Evolutionary conservation across 768 basidiomycete species (phyloP), one percentile per base, ranked within the genome.

Genomic region (Chiua virens): DNA sequence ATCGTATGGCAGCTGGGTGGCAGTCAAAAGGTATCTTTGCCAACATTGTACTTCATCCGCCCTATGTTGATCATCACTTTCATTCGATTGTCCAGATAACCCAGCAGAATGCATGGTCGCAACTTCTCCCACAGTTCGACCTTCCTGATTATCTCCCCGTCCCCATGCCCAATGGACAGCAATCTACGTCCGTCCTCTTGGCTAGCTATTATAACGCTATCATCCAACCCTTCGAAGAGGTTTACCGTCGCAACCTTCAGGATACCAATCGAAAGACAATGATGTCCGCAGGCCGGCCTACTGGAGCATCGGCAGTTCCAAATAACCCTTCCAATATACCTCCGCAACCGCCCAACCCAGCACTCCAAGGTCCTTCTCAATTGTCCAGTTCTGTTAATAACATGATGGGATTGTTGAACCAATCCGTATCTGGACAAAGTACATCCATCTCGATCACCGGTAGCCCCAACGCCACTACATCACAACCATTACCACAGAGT

Each of bases 151-250:
- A 77, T 64, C 69, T 78, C 59, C 73, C 78, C 44, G 61, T 67
- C 47, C 63, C 78, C 60, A 72, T 78, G 60, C 66, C 74, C 13
- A 76, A 72, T 53, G 79, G 80, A 32, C 72, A 73, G 22, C 73
- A 73, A 5, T 68, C 79, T 32, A 79, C 81, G 11, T 78, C 81
- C n/a, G 62, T 62, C 36, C 57, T 79, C 53, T 69, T 90, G 45
- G 76, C 74, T 21, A 75, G 80, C 44, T 79, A 83, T 62, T 92
- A 89, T 67, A 76, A 72, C 66, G 71, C 65, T 15, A 73, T 92
- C 50, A 71, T 91, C 21, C 71, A 73, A 35, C 86, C 88, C 3
- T 89, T 92, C 58, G 90, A 92, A 68, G 85, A 87, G 30, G 65
- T 73, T 27, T 87, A 85, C 65, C 79, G 79, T 65, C 81, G 77